Evolutionary conservation across 2,329 filamentous ascomycete genomes (phyloP).

Genomic region (Cercospora sesami): DNA sequence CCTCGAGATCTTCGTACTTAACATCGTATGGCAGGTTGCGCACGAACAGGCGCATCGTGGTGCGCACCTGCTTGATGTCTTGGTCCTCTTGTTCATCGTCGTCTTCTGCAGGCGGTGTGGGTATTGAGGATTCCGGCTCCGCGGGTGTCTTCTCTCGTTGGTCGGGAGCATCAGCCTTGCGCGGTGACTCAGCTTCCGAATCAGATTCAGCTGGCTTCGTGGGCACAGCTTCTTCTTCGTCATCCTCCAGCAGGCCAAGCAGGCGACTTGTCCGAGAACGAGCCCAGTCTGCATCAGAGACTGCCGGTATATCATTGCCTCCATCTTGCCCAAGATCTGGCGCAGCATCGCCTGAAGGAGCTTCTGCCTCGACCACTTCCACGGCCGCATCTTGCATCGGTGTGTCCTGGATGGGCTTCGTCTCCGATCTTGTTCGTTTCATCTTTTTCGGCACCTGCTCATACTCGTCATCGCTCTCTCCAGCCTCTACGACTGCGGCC

Average conservation of each 20-base stretch:
- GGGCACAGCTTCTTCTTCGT: constrained; percentile 38
- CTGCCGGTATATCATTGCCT: constrained; percentile 41
- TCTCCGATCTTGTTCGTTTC: constrained; percentile 36
- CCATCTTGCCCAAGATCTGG: not conserved
- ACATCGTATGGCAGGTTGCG: constrained; percentile 83
- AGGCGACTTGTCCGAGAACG: constrained; percentile 83
- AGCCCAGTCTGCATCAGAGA: constrained; percentile 87
- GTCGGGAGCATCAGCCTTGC: not conserved
- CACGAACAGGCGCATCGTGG: constrained; percentile 78
- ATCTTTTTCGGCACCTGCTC: constrained; percentile 58
- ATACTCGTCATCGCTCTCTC: constrained; percentile 69
- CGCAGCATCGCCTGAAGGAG: not conserved
- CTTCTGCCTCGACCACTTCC: constrained; percentile 25
- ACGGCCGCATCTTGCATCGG: not conserved
- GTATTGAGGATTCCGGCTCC: constrained; percentile 24
- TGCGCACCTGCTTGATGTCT: constrained; percentile 63
- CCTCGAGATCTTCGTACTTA: constrained; percentile 72
- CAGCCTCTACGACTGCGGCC: constrained; percentile 37
- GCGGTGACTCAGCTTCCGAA: constrained; percentile 25
- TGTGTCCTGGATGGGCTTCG: not conserved
- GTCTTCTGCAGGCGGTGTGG: constrained; percentile 32
- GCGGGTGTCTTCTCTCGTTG: constrained; percentile 5
- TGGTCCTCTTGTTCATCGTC: constrained; percentile 45
- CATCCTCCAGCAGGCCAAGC: constrained; percentile 78
- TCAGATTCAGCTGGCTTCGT: constrained; percentile 7